phyloP scores from a whole-genome alignment of 2,329 filamentous ascomycete genomes.

The Pseudocercospora vitis region DNA sequence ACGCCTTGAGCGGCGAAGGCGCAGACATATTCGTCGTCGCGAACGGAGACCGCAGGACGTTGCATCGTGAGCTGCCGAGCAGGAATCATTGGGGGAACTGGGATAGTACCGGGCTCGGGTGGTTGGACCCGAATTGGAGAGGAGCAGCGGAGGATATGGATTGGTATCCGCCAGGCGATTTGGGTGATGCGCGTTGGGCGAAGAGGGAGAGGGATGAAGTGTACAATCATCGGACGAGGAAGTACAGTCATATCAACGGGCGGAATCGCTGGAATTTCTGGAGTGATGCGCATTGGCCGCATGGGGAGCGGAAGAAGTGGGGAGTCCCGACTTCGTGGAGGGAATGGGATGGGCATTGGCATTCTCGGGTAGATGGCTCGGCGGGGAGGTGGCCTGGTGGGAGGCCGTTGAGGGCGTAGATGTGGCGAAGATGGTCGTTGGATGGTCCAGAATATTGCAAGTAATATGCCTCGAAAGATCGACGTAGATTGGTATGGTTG shows the following conservation, averaged over 20 bases:
- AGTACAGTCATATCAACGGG: slow-evolving; percentile 25
- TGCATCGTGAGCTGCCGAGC: slow-evolving; percentile 41
- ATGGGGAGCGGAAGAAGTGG: slow-evolving; percentile 25
- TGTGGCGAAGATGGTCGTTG: neutral
- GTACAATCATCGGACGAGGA: slow-evolving; percentile 35
- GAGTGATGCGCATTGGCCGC: slow-evolving; percentile 34
- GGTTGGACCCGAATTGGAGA: slow-evolving; percentile 38
- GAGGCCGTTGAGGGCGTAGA: slow-evolving; percentile 21
- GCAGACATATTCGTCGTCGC: slow-evolving; percentile 49
- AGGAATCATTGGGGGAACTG: slow-evolving; percentile 41
- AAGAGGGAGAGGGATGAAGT: slow-evolving; percentile 18
- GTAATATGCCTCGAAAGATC: neutral
- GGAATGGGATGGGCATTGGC: slow-evolving; percentile 30
- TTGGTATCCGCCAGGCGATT: slow-evolving; percentile 35
- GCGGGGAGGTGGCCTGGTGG: slow-evolving; percentile 30
- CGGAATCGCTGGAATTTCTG: slow-evolving; percentile 27
- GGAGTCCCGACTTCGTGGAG: slow-evolving; percentile 27
- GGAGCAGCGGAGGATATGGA: slow-evolving; percentile 38
- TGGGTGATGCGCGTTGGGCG: slow-evolving; percentile 27
- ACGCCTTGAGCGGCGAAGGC: slow-evolving; percentile 44
- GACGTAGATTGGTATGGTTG: neutral
- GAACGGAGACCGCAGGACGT: slow-evolving; percentile 40
- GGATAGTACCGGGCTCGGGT: slow-evolving; percentile 28
- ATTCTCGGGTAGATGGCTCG: slow-evolving; percentile 30
- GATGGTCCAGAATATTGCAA: neutral